Percentiles rank a stretch among this genome's conserved stretches.
Conservation (phyloP, 805 yeast species). For the Phaffomyces antillensis region DNA sequence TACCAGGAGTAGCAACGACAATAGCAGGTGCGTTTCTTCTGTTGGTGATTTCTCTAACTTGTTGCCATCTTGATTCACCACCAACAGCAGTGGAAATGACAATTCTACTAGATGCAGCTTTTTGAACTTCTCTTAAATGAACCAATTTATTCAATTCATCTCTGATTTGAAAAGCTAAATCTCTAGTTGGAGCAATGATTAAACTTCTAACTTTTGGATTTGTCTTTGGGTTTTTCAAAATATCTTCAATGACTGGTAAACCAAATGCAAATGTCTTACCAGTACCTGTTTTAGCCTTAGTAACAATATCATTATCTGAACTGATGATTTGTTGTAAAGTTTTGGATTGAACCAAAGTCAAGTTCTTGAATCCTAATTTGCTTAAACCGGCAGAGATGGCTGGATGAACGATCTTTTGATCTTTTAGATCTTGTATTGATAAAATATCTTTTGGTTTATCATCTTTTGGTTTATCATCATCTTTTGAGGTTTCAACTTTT, state of each 20-base stretch:
- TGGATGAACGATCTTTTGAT: slow-evolving; percentile 23
- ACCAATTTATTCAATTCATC: slow-evolving; percentile 50
- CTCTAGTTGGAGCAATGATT: slow-evolving; percentile 85
- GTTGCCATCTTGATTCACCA: slow-evolving; percentile 42
- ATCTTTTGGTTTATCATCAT: neutral
- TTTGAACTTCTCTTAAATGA: slow-evolving; percentile 18
- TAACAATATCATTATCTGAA: slow-evolving; percentile 60
- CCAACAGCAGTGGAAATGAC: slow-evolving; percentile 58
- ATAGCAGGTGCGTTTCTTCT: slow-evolving; percentile 42
- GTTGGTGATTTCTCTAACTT: slow-evolving; percentile 25
- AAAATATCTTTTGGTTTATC: slow-evolving; percentile 2
- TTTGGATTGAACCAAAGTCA: slow-evolving; percentile 66
- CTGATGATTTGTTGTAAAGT: slow-evolving; percentile 52
- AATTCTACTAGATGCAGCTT: slow-evolving; percentile 23
- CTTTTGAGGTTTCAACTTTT: neutral
- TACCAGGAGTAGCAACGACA: slow-evolving; percentile 86
- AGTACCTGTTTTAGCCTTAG: slow-evolving; percentile 91
- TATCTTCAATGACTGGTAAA: slow-evolving; percentile 66
- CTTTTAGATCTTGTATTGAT: slow-evolving; percentile 20
- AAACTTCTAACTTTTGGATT: slow-evolving; percentile 46
- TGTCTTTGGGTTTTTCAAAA: slow-evolving; percentile 24
- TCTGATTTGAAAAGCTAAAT: slow-evolving; percentile 77
- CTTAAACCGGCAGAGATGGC: slow-evolving; percentile 29
- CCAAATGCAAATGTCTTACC: slow-evolving; percentile 91
- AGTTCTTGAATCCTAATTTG: slow-evolving; percentile 38